Base-by-base conservation (phyloP, 805 yeast genomes). In the Lachancea quebecensis region DNA sequence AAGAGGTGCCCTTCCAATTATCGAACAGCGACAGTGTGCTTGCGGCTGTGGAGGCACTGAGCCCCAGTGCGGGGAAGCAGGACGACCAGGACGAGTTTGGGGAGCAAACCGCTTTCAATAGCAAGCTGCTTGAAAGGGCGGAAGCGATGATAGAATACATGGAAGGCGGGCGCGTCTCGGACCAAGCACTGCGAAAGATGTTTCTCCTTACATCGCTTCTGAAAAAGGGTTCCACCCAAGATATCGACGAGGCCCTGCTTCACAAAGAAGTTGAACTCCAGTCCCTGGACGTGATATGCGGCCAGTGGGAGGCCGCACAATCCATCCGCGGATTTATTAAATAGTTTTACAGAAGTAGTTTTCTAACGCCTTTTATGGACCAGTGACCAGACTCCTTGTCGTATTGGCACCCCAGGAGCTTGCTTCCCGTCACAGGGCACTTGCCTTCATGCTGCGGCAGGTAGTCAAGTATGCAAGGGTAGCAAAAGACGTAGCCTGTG, bases 401-500 rank as follows among this genome's bases (percentile, higher is more conserved):
- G 69, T 77, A 82, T 49, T 71, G 70, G 61, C 96, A 89, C 6
- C 87, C 86, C 30, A 89, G 35, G 31, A 91, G 67, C 52, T 71
- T 76, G 45, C 74, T 79, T 0, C 89, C 85, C 0, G 96, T 85
- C 1, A 85, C 74, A 0, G 98, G 98, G 59, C 98, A 91, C 50
- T 82, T 70, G 1, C 69, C 74, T 39, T 72, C 74, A 36, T 55
- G 51, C 37, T 75, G 72, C 27, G 76, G 70, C 38, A 90, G 68
- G 56, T 77, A 77, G 40, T 76, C 74, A 57, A 78, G 79, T 12
- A 90, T 87, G 64, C 98, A 93, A 10, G 86, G 79, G 63, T 90
- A 89, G 64, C 96, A 89, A 54, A 83, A 85, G 0, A 88, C 95
- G 50, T 79, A 81, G 0, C 99, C 99, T 0, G 98, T 88, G 59